Base-by-base conservation (phyloP, 1,284 basidiomycete species). In the Mycena citricolor region DNA sequence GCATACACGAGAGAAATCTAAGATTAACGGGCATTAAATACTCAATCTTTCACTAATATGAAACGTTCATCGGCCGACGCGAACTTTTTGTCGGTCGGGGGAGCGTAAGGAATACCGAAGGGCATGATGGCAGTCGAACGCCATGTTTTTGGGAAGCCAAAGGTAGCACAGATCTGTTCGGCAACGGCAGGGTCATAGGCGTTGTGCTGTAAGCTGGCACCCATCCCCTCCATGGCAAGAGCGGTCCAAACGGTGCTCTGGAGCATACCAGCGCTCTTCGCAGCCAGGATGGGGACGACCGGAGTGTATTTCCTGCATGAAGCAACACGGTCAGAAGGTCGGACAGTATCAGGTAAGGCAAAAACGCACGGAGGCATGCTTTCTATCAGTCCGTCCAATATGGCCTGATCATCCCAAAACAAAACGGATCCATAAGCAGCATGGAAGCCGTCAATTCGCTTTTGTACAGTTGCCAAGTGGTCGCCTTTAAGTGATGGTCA, bases 381-480 rank as follows among this genome's bases (percentile, higher is more conserved):
- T 4, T 8, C 37, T 5, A 38, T 4, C 5, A 44, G 41, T 1
- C 23, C 39, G 12, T 49, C 47, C 21, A 49, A 25, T 8, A 49
- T 42, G 1, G 42, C 33, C 38, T 49, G 42, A 31, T 49, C 47
- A 11, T 49, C 47, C 32, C 39, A 48, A 17, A 48, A 48, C 26
- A 48, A 16, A 2, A 48, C 41, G 4, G 41, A 31, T 5, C 47
- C 47, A 19, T 49, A 49, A 8, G 38, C 47, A n/a, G 21, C 38
- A 17, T 28, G 14, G 12, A 40, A 44, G 4, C 19, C 29, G 26
- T 21, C 20, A 14, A 44, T 11, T 19, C 30, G 32, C 7, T 16
- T 28, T 26, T 41, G 24, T 2, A 6, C n/a, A n/a, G n/a, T n/a
- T n/a, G n/a, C n/a, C n/a, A n/a, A n/a, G n/a, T n/a, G n/a, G n/a